Base-by-base conservation (phyloP, 1,284 basidiomycete species). In the Leccinum subrobustum region DNA sequence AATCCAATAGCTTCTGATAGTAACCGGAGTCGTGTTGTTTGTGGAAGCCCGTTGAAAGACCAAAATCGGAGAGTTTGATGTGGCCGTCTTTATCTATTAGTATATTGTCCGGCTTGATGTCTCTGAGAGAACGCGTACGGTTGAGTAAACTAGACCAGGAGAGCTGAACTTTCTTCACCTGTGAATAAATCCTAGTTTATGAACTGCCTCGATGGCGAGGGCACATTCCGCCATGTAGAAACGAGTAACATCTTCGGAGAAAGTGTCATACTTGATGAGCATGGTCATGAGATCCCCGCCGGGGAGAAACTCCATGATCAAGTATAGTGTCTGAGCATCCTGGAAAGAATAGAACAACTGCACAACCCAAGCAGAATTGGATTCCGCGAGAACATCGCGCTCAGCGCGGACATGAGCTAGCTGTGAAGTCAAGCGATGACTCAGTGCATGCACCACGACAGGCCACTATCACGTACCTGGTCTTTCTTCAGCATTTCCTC, bases 401-500 rank as follows among this genome's bases (percentile, higher is more conserved):
- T 86, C 85, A n/a, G 85, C 83, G 57, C 83, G 82, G 79, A 86
- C 92, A 84, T 99, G 97, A 8, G 97, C 97, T 52, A 99, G 84
- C 93, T 98, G 7, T 27, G 81, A 79, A 27, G 29, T 8, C 37
- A 16, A 54, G 4, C 47, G 51, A 33, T 16, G 80, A 69, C 63
- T 83, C 59, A 81, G 58, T 61, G 25, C 23, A 48, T 9, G 59
- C 48, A 61, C 29, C 23, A 47, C 9, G 25, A 27, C 7, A 8
- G 35, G 58, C 52, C 7, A 35, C 14, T 56, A 57, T 12, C 16
- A 73, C 83, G 54, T 63, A 91, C 94, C 82, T 98, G 95, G 71
- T 99, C 96, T 77, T 98, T 98, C 77, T 98, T 98, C 77, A 99
- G 88, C 96, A 99, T 99, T 75, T 98, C 96, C 63, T 92, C 92